phyloP scores from a whole-genome alignment of 2,329 filamentous ascomycete species.

The Trichoderma aggressivum region DNA sequence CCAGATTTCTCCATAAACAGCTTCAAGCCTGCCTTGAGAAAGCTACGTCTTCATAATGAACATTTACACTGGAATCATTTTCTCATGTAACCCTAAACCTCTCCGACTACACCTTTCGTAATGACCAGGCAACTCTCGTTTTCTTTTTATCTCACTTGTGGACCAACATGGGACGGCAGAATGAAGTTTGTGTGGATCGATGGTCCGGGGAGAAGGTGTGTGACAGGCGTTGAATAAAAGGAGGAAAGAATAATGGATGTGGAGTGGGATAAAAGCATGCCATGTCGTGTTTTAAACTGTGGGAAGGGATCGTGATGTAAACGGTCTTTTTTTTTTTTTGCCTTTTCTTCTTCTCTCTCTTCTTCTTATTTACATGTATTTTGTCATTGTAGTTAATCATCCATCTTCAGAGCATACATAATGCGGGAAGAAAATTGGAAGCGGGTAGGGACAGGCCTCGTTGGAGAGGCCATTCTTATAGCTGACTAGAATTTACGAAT shows the following conservation, averaged over 20 bases:
- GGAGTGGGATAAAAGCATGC: background rate
- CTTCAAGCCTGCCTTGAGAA: conserved; percentile 29
- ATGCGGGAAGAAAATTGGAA: conserved; percentile 1
- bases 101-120: conserved; percentile 1
- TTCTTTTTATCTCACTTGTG: background rate
- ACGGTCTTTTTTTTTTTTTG: background rate
- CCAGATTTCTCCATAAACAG: conserved; percentile 15
- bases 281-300: background rate
- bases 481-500: conserved; percentile 6
- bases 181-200: background rate
- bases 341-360: background rate
- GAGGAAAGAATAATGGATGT: conserved; percentile 3
- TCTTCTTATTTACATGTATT: background rate
- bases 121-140: background rate
- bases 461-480: background rate
- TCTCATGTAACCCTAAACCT: conserved; percentile 3
- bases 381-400: conserved; percentile 3
- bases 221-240: background rate
- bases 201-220: background rate
- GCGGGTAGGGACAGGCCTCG: background rate
- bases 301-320: background rate
- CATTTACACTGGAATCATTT: background rate
- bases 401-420: background rate
- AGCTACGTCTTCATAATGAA: conserved; percentile 19
- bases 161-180: background rate